A percentile compares a stretch with the other conserved stretches of the same genome.
These are phyloP conservation scores for Zopfochytrium polystomum DNA, from an alignment of 371 early-diverging fungal genomes.

Conservation along the genomic window DNA sequence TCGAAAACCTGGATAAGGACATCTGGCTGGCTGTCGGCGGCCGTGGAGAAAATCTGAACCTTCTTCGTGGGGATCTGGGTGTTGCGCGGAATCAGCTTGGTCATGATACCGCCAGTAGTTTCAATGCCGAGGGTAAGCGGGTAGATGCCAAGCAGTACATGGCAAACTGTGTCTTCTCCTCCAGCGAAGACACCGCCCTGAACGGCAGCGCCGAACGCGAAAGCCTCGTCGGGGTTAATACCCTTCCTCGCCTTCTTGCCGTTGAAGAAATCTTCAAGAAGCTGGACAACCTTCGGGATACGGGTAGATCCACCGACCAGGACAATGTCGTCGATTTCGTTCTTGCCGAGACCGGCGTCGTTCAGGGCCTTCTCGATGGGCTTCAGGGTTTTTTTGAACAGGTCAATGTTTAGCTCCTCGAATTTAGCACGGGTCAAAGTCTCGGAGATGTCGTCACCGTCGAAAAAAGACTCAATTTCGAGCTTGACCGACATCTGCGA, in stretches of 20 bases:
- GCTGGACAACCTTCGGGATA: slow-evolving; percentile 93
- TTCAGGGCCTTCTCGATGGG: slow-evolving; percentile 71
- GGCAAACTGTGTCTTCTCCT: slow-evolving; percentile 67
- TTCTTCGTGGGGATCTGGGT: slow-evolving; percentile 88
- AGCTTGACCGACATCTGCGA: slow-evolving; percentile 73
- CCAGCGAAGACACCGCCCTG: slow-evolving; percentile 75
- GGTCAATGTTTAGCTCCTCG: slow-evolving; percentile 56
- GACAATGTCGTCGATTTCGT: slow-evolving; percentile 82
- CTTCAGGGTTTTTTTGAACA: slow-evolving; percentile 57
- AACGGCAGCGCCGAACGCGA: slow-evolving; percentile 97
- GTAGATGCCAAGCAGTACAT: slow-evolving; percentile 80
- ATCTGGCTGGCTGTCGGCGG: slow-evolving; percentile 89
- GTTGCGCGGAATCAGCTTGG: slow-evolving; percentile 77
- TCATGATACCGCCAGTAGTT: slow-evolving; percentile 80
- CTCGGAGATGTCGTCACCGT: slow-evolving; percentile 56
- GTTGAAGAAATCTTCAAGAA: slow-evolving; percentile 83
- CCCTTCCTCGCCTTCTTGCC: slow-evolving; percentile 72
- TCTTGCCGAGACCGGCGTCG: slow-evolving; percentile 64
- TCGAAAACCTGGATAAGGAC: slow-evolving; percentile 92
- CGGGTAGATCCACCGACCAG: slow-evolving; percentile 97
- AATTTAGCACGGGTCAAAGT: slow-evolving; percentile 62
- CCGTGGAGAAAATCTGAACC: slow-evolving; percentile 90
- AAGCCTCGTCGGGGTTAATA: slow-evolving; percentile 93
- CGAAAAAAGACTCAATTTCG: slow-evolving; percentile 66
- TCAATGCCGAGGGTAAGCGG: slow-evolving; percentile 92